Evolutionary conservation across 176 grass and related monocot genomes (phyloP).

Genomic region (Saccharum spontaneum): DNA sequence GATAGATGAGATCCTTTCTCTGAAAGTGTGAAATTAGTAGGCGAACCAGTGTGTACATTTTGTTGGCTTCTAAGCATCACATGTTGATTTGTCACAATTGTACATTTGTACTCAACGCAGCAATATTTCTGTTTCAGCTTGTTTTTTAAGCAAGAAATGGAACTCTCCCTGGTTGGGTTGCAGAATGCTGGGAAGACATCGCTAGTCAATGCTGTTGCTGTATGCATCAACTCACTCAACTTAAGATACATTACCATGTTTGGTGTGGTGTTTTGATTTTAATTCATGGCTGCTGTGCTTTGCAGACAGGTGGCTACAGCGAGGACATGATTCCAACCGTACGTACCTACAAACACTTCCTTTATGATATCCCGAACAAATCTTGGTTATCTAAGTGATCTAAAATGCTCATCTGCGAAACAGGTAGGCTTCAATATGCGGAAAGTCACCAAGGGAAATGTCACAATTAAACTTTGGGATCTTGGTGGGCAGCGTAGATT

Average conservation of each 20-base stretch:
- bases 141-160: slow-evolving; percentile 99
- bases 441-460: slow-evolving; percentile 99
- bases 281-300: slow-evolving; percentile 35
- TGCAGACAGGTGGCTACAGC: slow-evolving; percentile 95
- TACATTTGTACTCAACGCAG: background rate
- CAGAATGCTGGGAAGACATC: slow-evolving; percentile 99
- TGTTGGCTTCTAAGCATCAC: background rate
- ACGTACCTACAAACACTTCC: slow-evolving; percentile 31
- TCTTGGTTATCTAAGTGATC: background rate
- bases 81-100: background rate
- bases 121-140: slow-evolving; percentile 48
- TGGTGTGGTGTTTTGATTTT: slow-evolving; percentile 45
- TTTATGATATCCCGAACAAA: slow-evolving; percentile 12
- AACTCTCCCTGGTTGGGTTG: slow-evolving; percentile 88
- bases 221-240: slow-evolving; percentile 41
- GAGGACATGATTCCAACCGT: slow-evolving; percentile 99
- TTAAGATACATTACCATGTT: slow-evolving; percentile 33
- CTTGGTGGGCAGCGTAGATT: slow-evolving; percentile 96
- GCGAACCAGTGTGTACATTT: background rate
- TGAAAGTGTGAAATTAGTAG: background rate
- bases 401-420: slow-evolving; percentile 37
- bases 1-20: background rate
- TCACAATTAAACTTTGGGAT: slow-evolving; percentile 99
- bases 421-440: slow-evolving; percentile 99
- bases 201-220: slow-evolving; percentile 90